These are phyloP conservation scores for Multifurca ochricompacta DNA, from an alignment of 768 basidiomycete genomes.

Conservation along the genomic window DNA sequence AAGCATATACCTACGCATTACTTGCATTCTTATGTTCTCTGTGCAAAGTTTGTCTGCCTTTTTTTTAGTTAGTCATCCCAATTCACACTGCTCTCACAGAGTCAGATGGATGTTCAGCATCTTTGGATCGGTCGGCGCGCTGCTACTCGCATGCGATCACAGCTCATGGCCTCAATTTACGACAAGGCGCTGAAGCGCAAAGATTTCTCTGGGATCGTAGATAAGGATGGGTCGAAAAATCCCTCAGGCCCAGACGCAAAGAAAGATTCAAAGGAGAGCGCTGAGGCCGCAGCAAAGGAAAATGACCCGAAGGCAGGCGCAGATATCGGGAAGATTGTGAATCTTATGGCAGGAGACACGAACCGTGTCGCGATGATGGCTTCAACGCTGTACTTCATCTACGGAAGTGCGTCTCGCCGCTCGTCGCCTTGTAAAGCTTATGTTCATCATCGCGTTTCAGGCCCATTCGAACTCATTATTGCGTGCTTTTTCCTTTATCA, in stretches of 20 bases:
- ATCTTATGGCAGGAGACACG: slow-evolving; percentile 78
- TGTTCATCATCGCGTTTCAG: slow-evolving; percentile 26
- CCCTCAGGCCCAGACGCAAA: slow-evolving; percentile 1
- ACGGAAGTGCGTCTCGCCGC: slow-evolving; percentile 41
- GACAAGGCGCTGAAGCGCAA: slow-evolving; percentile 80
- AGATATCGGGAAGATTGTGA: slow-evolving; percentile 84
- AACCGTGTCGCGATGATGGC: slow-evolving; percentile 48
- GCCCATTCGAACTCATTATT: slow-evolving; percentile 72
- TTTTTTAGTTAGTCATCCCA: background rate
- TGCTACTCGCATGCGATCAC: slow-evolving; percentile 59
- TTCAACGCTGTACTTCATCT: slow-evolving; percentile 56
- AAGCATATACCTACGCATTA: slow-evolving; percentile 73
- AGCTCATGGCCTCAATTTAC: slow-evolving; percentile 82
- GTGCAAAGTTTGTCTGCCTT: slow-evolving; percentile 37
- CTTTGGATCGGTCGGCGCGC: slow-evolving; percentile 80
- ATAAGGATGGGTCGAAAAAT: slow-evolving; percentile 34
- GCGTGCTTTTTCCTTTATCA: slow-evolving; percentile 70
- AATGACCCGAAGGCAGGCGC: slow-evolving; percentile 66
- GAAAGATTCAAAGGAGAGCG: slow-evolving; percentile 11
- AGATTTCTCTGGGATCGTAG: slow-evolving; percentile 73
- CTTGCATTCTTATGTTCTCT: slow-evolving; percentile 60
- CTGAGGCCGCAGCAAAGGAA: slow-evolving; percentile 22
- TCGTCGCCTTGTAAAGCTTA: background rate
- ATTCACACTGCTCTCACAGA: background rate
- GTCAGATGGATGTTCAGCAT: slow-evolving; percentile 60